Evolutionary conservation across 805 yeast species (phyloP).

Genomic region (Saturnispora diversa): DNA sequence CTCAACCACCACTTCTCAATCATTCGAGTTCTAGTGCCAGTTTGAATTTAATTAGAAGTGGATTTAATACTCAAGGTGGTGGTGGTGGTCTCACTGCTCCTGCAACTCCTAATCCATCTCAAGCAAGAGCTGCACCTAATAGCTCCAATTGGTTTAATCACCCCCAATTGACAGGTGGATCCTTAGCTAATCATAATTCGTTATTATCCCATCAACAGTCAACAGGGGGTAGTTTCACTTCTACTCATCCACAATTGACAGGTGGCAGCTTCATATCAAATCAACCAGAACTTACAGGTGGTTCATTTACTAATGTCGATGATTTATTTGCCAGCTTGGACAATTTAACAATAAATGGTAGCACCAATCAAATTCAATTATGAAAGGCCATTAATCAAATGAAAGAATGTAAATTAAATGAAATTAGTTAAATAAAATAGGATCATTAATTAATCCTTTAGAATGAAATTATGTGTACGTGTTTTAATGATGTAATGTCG

Average conservation of each 20-base stretch:
- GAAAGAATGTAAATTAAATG: too few species aligned
- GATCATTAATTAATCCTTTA: neutral
- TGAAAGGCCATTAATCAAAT: neutral
- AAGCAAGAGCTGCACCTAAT: slow-evolving; percentile 11
- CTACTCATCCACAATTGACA: slow-evolving; percentile 7
- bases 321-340: slow-evolving; percentile 10
- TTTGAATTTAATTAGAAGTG: slow-evolving; percentile 23
- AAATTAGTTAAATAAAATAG: too few species aligned
- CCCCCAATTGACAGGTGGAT: slow-evolving; percentile 26
- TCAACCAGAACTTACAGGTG: slow-evolving; percentile 9
- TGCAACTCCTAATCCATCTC: slow-evolving; percentile 17
- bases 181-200: neutral
- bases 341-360: slow-evolving; percentile 9
- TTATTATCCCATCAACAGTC: neutral
- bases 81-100: slow-evolving; percentile 22
- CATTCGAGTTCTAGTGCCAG: slow-evolving; percentile 29
- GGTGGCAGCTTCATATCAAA: slow-evolving; percentile 10
- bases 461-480: too few species aligned
- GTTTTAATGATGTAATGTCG: neutral
- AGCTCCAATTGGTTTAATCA: slow-evolving; percentile 18
- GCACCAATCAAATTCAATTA: slow-evolving; percentile 10
- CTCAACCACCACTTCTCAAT: slow-evolving; percentile 16
- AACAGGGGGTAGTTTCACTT: slow-evolving; percentile 6
- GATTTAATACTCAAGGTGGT: slow-evolving; percentile 2
- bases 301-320: slow-evolving; percentile 10